Percentiles rank a stretch among this genome's conserved stretches.
These are phyloP conservation scores for Phlebiopsis gigantea DNA, from an alignment of 768 basidiomycete genomes.

Conservation along the genomic window DNA sequence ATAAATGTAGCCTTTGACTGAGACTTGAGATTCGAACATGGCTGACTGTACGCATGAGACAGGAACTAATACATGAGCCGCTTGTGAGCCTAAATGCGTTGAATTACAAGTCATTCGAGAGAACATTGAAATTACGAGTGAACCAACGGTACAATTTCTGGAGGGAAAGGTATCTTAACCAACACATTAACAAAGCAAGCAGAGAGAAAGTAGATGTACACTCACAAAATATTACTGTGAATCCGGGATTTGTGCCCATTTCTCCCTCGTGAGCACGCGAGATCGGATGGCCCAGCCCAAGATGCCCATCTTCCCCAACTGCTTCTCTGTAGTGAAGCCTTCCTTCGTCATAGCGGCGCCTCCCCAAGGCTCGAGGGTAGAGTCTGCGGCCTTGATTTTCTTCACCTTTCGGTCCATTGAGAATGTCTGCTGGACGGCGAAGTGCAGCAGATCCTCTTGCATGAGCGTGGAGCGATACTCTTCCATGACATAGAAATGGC, in stretches of 20 bases:
- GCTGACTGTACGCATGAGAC: too few species aligned
- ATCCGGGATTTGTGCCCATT: conserved; percentile 7
- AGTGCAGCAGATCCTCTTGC: conserved; percentile 61
- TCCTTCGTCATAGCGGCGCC: conserved; percentile 37
- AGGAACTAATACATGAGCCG: too few species aligned
- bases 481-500: conserved; percentile 73
- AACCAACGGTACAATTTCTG: neutral
- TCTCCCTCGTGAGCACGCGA: conserved; percentile 7
- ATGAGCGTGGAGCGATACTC: conserved; percentile 49
- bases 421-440: conserved; percentile 58
- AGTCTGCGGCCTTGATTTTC: conserved; percentile 41
- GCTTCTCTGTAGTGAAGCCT: conserved; percentile 45
- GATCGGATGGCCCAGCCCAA: conserved; percentile 43
- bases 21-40: too few species aligned
- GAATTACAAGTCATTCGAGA: too few species aligned
- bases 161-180: too few species aligned
- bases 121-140: too few species aligned
- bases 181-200: neutral
- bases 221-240: neutral
- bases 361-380: conserved; percentile 48
- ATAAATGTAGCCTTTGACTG: too few species aligned
- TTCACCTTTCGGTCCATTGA: conserved; percentile 34
- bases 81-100: too few species aligned
- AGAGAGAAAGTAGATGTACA: too few species aligned
- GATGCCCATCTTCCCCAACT: conserved; percentile 44